Percentiles rank a stretch among this genome's conserved stretches.
These are phyloP conservation scores for Vaccinium vitisidaea DNA, from an alignment of 148 eudicot genomes.

Conservation along the genomic window DNA sequence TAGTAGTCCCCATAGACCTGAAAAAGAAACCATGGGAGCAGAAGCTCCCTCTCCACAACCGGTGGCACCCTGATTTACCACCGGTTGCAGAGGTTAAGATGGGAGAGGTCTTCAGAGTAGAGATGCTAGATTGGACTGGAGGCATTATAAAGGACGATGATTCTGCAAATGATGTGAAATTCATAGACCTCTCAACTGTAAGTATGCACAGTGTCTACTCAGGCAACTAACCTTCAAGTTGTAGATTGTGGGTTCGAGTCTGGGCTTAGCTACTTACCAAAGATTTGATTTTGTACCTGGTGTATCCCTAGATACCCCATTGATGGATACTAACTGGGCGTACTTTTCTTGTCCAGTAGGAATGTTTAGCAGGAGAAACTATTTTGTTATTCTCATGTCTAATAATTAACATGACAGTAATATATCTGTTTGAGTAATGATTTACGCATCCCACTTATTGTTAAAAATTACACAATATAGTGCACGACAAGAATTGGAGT, in stretches of 20 bases:
- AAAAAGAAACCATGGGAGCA: conserved; percentile 77
- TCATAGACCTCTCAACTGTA: conserved; percentile 69
- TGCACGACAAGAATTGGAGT: not conserved
- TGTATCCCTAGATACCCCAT: not conserved
- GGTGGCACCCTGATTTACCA: conserved; percentile 92
- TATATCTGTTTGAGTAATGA: not conserved
- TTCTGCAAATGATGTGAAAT: conserved; percentile 72
- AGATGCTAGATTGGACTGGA: conserved; percentile 90
- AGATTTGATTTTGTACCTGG: not conserved
- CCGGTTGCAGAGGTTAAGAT: conserved; percentile 62
- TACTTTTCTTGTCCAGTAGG: too few relatives aligned
- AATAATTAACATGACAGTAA: not conserved
- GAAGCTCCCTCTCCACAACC: conserved; percentile 67
- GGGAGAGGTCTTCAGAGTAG: conserved; percentile 64
- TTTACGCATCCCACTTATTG: not conserved
- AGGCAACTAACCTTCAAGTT: not conserved
- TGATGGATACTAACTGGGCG: conserved; percentile 17
- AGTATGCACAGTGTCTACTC: conserved; percentile 11
- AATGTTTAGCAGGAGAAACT: not conserved
- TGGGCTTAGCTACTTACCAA: not conserved
- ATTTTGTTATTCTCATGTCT: not conserved
- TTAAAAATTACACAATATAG: not conserved
- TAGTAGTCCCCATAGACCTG: conserved; percentile 61
- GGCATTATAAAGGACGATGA: conserved; percentile 62
- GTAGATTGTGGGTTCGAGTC: not conserved